Base-by-base conservation (phyloP, 2,329 filamentous ascomycete genomes). In the Stemphylium lycopersici region DNA sequence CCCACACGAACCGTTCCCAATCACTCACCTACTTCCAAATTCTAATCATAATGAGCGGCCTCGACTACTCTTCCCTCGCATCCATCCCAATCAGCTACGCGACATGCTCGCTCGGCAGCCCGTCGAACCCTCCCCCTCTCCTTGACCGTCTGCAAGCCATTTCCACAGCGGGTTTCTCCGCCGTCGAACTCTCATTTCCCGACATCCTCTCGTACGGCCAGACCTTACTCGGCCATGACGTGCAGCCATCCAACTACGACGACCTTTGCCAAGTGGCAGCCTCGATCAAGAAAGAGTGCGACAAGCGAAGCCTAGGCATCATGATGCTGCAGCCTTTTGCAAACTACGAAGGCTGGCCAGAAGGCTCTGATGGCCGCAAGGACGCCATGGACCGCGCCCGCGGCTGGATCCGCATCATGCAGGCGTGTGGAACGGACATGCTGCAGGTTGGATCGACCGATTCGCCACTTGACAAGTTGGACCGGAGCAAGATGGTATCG, bases 281-380 rank as follows among this genome's bases (percentile, higher is more conserved):
- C 13, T 77, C 84, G 34, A 82, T 90, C 44, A 81, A 79, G 46
- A 73, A 75, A 0, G 71, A 88, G 41, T 86, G 83, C 43, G 75
- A 82, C 22, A 77, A 81, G 10, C 77, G 85, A 31, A 73, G 76
- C 0, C 74, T 92, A 1, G 77, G 80, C 32, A 82, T 92, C 51
- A 80, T 92, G 70, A 88, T 91, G 78, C 74, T 92, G 5, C 89
- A 93, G 65, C 89, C 89, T 0, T 92, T 93, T 64, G 78, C 85
- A 13, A 90, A 91, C 63, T 91, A 91, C 53, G 89, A 93, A 64
- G 90, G 89, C 1, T 93, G 89, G 89, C 76, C 81, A 0, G 77
- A 79, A 36, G 84, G 79, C 0, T 84, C 83, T 1, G 64, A 76
- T 0, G 83, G 88, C 69, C 78, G 87, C 3, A 74, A 83, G 4